Evolutionary conservation across 2,329 filamentous ascomycete species (phyloP).

Genomic region (Venturia pyrina): DNA sequence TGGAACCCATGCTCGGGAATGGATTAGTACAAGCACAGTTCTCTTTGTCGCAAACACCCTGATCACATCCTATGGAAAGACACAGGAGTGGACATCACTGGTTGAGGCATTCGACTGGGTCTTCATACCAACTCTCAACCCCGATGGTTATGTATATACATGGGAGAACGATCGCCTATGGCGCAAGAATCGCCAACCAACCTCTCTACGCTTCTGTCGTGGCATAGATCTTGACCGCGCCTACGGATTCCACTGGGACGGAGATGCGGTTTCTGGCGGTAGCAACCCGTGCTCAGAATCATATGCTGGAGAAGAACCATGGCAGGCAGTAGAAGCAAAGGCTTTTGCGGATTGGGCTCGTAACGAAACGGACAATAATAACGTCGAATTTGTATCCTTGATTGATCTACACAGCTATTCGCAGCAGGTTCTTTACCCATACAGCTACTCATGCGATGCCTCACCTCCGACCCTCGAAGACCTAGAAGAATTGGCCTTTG

Average conservation of each 20-base stretch:
- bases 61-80: slow-evolving; percentile 72
- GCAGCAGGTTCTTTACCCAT: slow-evolving; percentile 89
- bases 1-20: slow-evolving; percentile 88
- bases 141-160: slow-evolving; percentile 88
- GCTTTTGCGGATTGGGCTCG: slow-evolving; percentile 71
- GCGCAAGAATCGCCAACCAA: slow-evolving; percentile 88
- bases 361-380: slow-evolving; percentile 62
- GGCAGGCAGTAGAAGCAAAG: slow-evolving; percentile 71
- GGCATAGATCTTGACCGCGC: slow-evolving; percentile 84
- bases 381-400: slow-evolving; percentile 70
- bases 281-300: slow-evolving; percentile 81
- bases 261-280: slow-evolving; percentile 44
- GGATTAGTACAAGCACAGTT: slow-evolving; percentile 88
- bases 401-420: slow-evolving; percentile 92
- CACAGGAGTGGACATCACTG: slow-evolving; percentile 59
- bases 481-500: slow-evolving; percentile 78
- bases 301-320: slow-evolving; percentile 73
- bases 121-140: slow-evolving; percentile 81
- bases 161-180: slow-evolving; percentile 88
- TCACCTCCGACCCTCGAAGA: slow-evolving; percentile 83
- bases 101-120: slow-evolving; percentile 80
- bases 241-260: slow-evolving; percentile 79
- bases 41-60: slow-evolving; percentile 85
- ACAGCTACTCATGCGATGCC: slow-evolving; percentile 69
- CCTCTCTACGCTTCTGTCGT: slow-evolving; percentile 69